A percentile compares a stretch with the other conserved stretches of the same genome.
Evolutionary conservation across 2,329 filamentous ascomycete genomes (phyloP).

Genomic region (Pseudofabraea citricarpa): DNA sequence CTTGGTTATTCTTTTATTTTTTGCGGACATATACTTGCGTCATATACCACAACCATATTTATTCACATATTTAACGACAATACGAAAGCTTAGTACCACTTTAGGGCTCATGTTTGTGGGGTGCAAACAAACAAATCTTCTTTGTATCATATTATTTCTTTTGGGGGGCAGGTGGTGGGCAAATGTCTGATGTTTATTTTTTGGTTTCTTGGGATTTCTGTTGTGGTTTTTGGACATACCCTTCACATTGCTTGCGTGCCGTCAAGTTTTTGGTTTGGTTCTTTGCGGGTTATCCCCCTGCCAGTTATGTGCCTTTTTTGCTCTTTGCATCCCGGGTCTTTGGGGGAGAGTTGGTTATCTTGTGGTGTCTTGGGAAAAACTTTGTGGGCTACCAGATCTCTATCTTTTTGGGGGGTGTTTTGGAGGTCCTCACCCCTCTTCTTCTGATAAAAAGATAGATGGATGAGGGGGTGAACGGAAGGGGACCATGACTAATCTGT

Average conservation of each 20-base stretch:
- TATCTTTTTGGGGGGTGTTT: too few relatives aligned
- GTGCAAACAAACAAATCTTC: neutral
- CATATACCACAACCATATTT: conserved; percentile 1
- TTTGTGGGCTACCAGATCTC: too few relatives aligned
- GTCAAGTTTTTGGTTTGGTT: neutral
- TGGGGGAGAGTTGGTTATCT: too few relatives aligned
- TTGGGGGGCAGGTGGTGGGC: neutral
- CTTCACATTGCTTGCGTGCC: neutral
- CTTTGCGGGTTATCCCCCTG: too few relatives aligned
- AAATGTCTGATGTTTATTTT: neutral
- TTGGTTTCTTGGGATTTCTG: neutral
- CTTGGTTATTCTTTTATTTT: neutral
- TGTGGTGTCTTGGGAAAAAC: too few relatives aligned
- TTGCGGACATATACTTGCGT: neutral
- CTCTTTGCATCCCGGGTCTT: too few relatives aligned
- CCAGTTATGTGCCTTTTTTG: neutral
- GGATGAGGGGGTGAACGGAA: too few relatives aligned
- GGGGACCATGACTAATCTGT: too few relatives aligned
- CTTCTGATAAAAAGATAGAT: too few relatives aligned
- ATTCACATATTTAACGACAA: conserved; percentile 1
- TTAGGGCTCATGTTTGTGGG: neutral
- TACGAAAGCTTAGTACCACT: neutral
- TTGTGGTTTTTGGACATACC: neutral
- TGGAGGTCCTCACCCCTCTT: too few relatives aligned
- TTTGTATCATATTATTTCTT: neutral